Conservation (phyloP, 2,329 filamentous ascomycete genomes). For the Diaporthe aspalathi region DNA sequence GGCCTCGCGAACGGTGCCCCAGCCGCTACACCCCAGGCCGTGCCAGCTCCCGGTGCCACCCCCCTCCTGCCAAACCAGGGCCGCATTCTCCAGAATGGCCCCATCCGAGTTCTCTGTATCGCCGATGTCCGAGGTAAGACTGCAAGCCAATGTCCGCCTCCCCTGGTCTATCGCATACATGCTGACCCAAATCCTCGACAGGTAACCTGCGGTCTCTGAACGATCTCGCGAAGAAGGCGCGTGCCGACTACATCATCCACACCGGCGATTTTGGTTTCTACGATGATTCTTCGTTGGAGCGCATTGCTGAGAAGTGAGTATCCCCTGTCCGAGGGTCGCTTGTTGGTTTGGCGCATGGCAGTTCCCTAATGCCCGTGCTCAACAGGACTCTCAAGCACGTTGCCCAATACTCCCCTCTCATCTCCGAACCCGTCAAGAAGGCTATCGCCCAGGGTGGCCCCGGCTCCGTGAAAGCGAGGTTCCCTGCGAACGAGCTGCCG, state of each 20-base stretch:
- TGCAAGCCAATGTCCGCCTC: conserved; percentile 14
- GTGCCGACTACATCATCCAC: conserved; percentile 97
- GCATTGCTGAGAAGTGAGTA: conserved; percentile 96
- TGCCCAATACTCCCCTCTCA: conserved; percentile 95
- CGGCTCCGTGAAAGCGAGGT: conserved; percentile 87
- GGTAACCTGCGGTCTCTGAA: conserved; percentile 96
- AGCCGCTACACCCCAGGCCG: conserved; percentile 53
- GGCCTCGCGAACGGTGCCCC: conserved; percentile 70
- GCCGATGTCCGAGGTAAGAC: conserved; percentile 76
- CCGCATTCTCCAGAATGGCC: conserved; percentile 73
- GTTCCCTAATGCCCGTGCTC: conserved; percentile 40
- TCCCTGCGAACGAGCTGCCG: conserved; percentile 82
- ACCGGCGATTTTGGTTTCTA: conserved; percentile 99
- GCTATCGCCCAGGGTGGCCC: conserved; percentile 73
- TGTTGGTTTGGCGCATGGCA: background rate
- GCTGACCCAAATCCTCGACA: conserved; percentile 52
- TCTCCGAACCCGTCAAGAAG: conserved; percentile 81
- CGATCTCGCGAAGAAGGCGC: conserved; percentile 93
- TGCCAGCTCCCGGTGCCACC: conserved; percentile 68
- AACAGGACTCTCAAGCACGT: conserved; percentile 94
- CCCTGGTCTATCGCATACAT: conserved; percentile 21
- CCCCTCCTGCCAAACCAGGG: conserved; percentile 76
- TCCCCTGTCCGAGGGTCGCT: conserved; percentile 37
- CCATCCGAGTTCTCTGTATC: conserved; percentile 75
- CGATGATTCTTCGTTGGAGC: conserved; percentile 92